phyloP scores from a whole-genome alignment of 306 rosid species.

The Hippophae rhamnoides region DNA sequence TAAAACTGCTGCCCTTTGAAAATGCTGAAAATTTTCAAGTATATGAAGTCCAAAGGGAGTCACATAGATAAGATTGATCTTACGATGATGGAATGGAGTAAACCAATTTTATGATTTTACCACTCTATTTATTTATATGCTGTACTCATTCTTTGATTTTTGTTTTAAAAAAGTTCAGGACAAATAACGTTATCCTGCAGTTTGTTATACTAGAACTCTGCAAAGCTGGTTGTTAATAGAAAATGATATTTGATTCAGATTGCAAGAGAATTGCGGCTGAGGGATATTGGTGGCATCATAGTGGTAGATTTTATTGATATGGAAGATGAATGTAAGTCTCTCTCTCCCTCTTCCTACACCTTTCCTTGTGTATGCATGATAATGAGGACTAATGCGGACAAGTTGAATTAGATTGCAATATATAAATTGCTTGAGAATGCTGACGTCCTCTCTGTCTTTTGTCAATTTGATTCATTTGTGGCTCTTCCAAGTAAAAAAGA shows the following conservation, averaged over 20 bases:
- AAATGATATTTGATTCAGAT: slow-evolving; percentile 49
- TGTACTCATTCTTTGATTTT: slow-evolving; percentile 9
- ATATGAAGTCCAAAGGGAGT: too few species aligned
- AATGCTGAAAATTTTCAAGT: too few species aligned
- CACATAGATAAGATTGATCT: too few species aligned
- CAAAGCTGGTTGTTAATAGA: slow-evolving; percentile 15
- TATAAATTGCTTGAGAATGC: slow-evolving; percentile 2
- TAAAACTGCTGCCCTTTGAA: too few species aligned
- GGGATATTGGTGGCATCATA: slow-evolving; percentile 96
- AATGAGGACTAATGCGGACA: too few species aligned
- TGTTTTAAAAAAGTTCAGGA: slow-evolving; percentile 3
- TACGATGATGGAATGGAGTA: too few species aligned
- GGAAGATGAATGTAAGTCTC: slow-evolving; percentile 77
- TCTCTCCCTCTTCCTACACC: slow-evolving; percentile 15
- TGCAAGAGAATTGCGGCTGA: slow-evolving; percentile 85
- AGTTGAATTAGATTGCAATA: too few species aligned
- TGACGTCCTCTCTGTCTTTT: background rate
- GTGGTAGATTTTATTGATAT: slow-evolving; percentile 97
- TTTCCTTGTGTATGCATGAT: background rate
- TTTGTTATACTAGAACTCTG: slow-evolving; percentile 3
- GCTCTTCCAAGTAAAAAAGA: too few species aligned
- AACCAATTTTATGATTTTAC: too few species aligned
- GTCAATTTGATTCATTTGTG: too few species aligned
- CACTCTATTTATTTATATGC: slow-evolving; percentile 4
- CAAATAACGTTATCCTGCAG: slow-evolving; percentile 10